Conservation (phyloP, 2,329 filamentous ascomycete species). For the Diaporthe aspalathi region DNA sequence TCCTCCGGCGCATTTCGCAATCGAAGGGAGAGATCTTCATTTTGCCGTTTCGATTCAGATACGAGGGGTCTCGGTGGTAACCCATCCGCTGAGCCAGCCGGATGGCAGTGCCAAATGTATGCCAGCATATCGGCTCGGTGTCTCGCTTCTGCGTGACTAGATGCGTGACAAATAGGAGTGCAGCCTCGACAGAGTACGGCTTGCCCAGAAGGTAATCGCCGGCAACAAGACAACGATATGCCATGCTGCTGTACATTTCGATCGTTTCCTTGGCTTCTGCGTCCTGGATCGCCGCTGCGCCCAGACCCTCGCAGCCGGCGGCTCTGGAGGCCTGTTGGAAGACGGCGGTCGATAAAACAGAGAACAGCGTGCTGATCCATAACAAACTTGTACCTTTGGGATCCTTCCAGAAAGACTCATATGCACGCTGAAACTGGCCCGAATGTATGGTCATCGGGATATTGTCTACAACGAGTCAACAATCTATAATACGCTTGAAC, state of each 20-base stretch:
- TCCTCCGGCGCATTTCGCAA: constrained; percentile 62
- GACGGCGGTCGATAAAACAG: constrained; percentile 56
- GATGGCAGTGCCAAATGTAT: constrained; percentile 58
- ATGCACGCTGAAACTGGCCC: constrained; percentile 60
- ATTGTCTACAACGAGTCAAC: constrained; percentile 41
- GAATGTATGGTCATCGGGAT: constrained; percentile 54
- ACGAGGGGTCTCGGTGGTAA: constrained; percentile 61
- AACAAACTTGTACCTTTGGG: constrained; percentile 55
- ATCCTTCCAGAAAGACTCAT: constrained; percentile 59
- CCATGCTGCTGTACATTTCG: constrained; percentile 50
- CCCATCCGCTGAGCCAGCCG: constrained; percentile 64
- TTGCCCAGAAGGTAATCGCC: constrained; percentile 60
- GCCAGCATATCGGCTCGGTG: constrained; percentile 57
- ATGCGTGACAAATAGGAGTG: constrained; percentile 58
- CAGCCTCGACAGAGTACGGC: constrained; percentile 60
- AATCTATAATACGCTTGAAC: background rate
- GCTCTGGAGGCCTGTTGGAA: constrained; percentile 50
- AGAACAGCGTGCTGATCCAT: constrained; percentile 64
- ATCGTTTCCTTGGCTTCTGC: constrained; percentile 41
- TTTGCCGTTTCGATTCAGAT: constrained; percentile 49
- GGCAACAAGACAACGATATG: constrained; percentile 60
- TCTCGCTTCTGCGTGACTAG: constrained; percentile 56
- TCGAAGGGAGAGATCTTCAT: constrained; percentile 57
- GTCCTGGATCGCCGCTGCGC: constrained; percentile 40
- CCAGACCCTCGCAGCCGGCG: constrained; percentile 42